Evolutionary conservation across 2,329 filamentous ascomycete species (phyloP), one percentile per base, ranked within the genome.

Genomic region (Colletotrichum sidae): DNA sequence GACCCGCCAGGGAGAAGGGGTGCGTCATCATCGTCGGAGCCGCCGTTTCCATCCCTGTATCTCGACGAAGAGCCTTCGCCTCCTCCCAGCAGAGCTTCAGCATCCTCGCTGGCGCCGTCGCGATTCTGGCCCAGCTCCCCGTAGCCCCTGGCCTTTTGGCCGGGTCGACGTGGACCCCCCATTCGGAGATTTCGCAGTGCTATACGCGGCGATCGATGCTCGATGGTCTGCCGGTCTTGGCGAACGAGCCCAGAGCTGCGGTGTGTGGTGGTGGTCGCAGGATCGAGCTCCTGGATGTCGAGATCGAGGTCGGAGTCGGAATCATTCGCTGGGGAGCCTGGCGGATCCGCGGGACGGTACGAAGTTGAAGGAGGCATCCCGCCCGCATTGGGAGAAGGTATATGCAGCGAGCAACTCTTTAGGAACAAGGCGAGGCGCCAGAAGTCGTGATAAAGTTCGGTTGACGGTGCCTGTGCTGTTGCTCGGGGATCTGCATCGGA

Each of bases 281-380:
- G 91, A 74, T 94, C 92, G 70, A 96, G 88, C 82, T 95, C 92
- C 73, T 93, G 86, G 70, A 93, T 85, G 72, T 94, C 91, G 72
- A 96, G 83, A 68, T 92, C 90, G 71, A 90, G 87, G 75, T 95
- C 91, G 54, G 90, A 92, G 76, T 94, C 92, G 75, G 90, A 92
- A 75, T 94, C 91, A 78, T 89, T 83, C 72, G 82, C 78, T 67
- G 85, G 84, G 66, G 86, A 88, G 78, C 91, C 88, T 78, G 89
- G 89, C 73, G 86, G 85, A 76, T 90, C 85, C 73, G 86, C 80
- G 71, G 80, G 78, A 73, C 80, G 82, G 75, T 84, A 82, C 39
- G 81, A 76, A 60, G 80, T 80, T 81, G 82, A 79, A 73, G 83
- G 77, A 84, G 86, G 84, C 86, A 89, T 87, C 77, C 84, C 84